These are phyloP conservation scores for Yamadazyma oceani DNA, from an alignment of 1,139 yeast genomes.

Conservation along the genomic window DNA sequence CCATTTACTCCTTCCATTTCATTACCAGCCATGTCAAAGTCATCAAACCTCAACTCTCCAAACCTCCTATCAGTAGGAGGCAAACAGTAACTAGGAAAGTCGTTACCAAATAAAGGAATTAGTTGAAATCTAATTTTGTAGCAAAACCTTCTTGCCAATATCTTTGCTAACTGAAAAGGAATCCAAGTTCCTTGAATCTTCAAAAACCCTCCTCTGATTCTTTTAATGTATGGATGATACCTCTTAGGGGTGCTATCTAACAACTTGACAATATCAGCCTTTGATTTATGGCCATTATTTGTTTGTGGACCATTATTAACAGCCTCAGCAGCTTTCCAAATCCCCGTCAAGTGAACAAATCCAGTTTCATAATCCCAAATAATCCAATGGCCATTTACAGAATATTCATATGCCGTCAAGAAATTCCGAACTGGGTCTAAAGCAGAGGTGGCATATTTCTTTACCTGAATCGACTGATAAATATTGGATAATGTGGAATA, in stretches of 20 bases:
- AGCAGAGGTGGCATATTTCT: constrained; percentile 75
- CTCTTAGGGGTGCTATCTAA: constrained; percentile 71
- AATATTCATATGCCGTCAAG: constrained; percentile 73
- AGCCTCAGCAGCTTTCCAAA: constrained; percentile 74
- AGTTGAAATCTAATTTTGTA: constrained; percentile 73
- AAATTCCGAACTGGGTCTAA: constrained; percentile 55
- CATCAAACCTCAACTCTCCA: constrained; percentile 57
- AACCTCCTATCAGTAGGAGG: constrained; percentile 65
- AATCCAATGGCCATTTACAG: constrained; percentile 63
- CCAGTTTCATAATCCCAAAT: constrained; percentile 92
- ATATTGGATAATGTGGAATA: constrained; percentile 8
- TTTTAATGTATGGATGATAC: constrained; percentile 60
- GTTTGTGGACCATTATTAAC: constrained; percentile 5
- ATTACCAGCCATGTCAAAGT: constrained; percentile 12
- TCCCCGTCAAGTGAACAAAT: constrained; percentile 84
- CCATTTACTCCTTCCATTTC: too few species aligned
- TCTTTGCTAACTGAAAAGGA: constrained; percentile 67
- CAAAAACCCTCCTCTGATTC: constrained; percentile 88
- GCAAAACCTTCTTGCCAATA: constrained; percentile 74
- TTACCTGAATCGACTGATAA: constrained; percentile 47
- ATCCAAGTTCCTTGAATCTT: constrained; percentile 97
- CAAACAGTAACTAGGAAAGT: constrained; percentile 71
- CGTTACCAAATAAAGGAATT: constrained; percentile 77
- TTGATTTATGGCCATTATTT: constrained; percentile 53
- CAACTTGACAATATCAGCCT: constrained; percentile 75